Percentiles rank a stretch among this genome's conserved stretches.
These are phyloP conservation scores for Debaryomyces nepalensis DNA, from an alignment of 1,139 yeast genomes.

Conservation along the genomic window DNA sequence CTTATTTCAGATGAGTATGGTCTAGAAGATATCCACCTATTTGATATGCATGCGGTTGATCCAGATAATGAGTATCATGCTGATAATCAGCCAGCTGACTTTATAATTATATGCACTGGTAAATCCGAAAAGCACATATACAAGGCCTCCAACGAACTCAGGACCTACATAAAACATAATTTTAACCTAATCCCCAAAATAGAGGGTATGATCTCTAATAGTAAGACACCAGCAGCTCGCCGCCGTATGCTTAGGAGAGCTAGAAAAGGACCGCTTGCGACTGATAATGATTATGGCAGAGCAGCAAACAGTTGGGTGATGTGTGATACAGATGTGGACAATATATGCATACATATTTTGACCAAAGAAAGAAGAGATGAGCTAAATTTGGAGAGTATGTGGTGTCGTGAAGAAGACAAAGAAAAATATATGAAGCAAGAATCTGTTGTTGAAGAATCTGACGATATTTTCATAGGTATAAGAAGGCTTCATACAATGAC, in stretches of 20 bases:
- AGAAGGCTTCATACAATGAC: conserved; percentile 47
- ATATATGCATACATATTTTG: conserved; percentile 70
- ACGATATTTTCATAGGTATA: conserved; percentile 55
- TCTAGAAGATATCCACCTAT: conserved; percentile 58
- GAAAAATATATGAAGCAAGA: conserved; percentile 15
- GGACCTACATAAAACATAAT: conserved; percentile 40
- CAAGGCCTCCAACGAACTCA: conserved; percentile 68
- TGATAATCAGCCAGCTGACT: conserved; percentile 42
- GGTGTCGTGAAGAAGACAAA: conserved; percentile 56
- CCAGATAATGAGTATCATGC: conserved; percentile 44
- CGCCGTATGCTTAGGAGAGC: conserved; percentile 66
- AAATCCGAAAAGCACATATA: conserved; percentile 76
- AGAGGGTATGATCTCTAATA: conserved; percentile 74
- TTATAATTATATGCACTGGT: conserved; percentile 75
- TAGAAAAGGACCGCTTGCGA: conserved; percentile 56
- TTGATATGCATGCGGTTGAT: conserved; percentile 50
- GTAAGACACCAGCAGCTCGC: conserved; percentile 59
- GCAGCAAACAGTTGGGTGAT: conserved; percentile 78
- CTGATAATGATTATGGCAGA: conserved; percentile 61
- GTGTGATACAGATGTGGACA: conserved; percentile 67
- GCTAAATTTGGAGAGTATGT: conserved; percentile 71
- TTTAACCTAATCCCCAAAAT: conserved; percentile 49
- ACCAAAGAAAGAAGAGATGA: conserved; percentile 70
- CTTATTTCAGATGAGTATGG: conserved; percentile 66
- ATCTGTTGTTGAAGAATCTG: conserved; percentile 25